A percentile compares a stretch with the other conserved stretches of the same genome.
Conservation (phyloP, 139 green algal species). For the Chlamydomonas sp. region DNA sequence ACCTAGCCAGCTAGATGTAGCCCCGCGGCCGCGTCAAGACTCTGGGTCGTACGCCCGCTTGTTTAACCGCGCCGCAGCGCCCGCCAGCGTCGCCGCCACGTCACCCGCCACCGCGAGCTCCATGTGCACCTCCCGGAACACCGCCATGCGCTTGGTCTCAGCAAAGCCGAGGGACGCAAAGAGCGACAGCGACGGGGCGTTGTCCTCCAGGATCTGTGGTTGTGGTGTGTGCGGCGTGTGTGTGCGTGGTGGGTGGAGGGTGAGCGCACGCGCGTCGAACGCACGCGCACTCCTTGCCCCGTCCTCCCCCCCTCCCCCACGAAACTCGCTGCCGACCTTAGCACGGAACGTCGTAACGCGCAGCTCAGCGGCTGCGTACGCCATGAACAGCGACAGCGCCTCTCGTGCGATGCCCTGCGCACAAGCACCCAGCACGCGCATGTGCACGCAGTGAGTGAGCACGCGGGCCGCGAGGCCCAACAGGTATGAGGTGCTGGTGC, state of each 20-base stretch:
- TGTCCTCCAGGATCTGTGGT: conserved; percentile 69
- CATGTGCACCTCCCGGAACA: conserved; percentile 63
- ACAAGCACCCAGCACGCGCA: too few species aligned
- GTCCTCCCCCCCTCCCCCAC: too few species aligned
- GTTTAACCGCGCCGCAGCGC: too few species aligned
- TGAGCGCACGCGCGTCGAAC: not conserved
- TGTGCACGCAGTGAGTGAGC: too few species aligned
- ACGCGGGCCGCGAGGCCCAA: too few species aligned
- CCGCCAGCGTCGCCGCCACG: not conserved
- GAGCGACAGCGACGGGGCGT: conserved; percentile 52
- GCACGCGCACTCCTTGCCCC: too few species aligned
- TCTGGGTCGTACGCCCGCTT: too few species aligned
- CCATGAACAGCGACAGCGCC: conserved; percentile 68
- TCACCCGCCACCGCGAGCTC: conserved; percentile 17
- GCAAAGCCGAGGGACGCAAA: conserved; percentile 57
- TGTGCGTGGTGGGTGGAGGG: conserved; percentile 27
- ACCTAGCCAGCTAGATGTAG: too few species aligned
- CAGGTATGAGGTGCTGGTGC: too few species aligned
- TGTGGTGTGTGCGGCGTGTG: too few species aligned
- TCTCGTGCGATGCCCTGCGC: conserved; percentile 54
- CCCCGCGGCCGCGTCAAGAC: too few species aligned
- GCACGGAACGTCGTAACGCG: conserved; percentile 44
- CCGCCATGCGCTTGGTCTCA: conserved; percentile 32
- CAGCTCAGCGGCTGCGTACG: conserved; percentile 36
- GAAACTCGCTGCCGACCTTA: too few species aligned